Evolutionary conservation across 805 yeast genomes (phyloP), one percentile per base, ranked within the genome.

Genomic region (Candida sonorensis): DNA sequence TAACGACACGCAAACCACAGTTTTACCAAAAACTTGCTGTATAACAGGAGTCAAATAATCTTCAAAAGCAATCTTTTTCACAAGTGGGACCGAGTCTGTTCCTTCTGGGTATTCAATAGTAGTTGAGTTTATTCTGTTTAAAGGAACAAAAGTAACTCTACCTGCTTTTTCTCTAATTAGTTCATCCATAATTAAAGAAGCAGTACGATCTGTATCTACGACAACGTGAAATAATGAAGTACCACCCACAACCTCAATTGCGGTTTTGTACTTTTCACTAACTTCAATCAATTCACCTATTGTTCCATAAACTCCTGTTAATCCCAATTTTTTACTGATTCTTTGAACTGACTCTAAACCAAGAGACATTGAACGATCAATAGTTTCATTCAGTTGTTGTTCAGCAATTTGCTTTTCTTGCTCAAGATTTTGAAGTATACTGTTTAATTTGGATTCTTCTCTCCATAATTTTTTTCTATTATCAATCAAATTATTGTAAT

Each of bases 191-290:
- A 90, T 56, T 12, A 72, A 53, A 9, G 85, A 67, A 0, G 97
- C 97, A 3, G 94, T 84, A 32, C 71, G 77, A 40, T 90, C 95
- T 26, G 69, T 77, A 48, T 87, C 95, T 10, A 90, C 97, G 16
- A 92, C 92, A 19, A 90, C 76, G 52, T 90, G 85, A 48, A 87
- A 88, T 32, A 92, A 60, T 3, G 94, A 72, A 38, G 74, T 77
- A 1, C 97, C 97, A 15, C 94, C 97, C 29, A 86, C 72, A 2
- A 82, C 88, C 52, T 92, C 97, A 2, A 80, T 84, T 1, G 97
- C 95, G 1, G 77, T 70, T 49, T 80, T 80, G 51, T 85, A 88
- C 48, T 83, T 83, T 33, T 81, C 87, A 42, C 81, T 81, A 4
- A 85, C 90, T 35, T 69, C 69, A 32, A 92, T 81, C 20, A 92